Evolutionary conservation across 129 eudicot species (phyloP), one percentile per base, ranked within the genome.

Genomic region (Solidago caesia): DNA sequence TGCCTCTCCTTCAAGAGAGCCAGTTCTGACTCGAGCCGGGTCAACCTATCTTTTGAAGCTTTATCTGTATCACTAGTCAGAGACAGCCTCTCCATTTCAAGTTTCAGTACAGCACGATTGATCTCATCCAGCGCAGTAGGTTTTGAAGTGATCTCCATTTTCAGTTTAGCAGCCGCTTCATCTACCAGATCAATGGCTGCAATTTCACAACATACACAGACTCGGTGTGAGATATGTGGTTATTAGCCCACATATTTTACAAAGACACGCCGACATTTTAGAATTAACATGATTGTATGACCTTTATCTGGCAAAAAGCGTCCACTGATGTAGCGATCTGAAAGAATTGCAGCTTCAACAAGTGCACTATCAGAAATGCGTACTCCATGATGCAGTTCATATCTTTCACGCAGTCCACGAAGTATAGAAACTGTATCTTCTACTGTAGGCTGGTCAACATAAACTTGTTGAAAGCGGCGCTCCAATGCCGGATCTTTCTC

Each of bases 41-140:
- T 87, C 66, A 91, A 84, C 88, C 99, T 75, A 73, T 95, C 97
- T 69, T 84, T 95, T 55, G 99, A 89, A 47, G 97, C 99, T 81
- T 83, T 95, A 66, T 95, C 96, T 13, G 97, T 95, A 53, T 91
- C 99, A 81, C 91, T 95, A 12, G 83, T 85, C 56, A 95, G 96
- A 26, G 97, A 95, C 1, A 95, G 85, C 81, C 96, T 95, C 76
- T 95, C 99, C 99, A 95, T 95, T 82, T 95, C 99, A 56, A 88
- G 78, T 68, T 95, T 95, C 71, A 95, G 68, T 11, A 95, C 97
- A 12, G 96, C 79, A 44, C 99, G 90, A 70, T 95, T 84, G 53
- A 95, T 95, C 73, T 95, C 99, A 89, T 95, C 99, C 44, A 95
- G 97, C 39, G 96, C 96, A 4, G 97, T 95, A 53, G 99, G 99